Conservation (phyloP, 2,329 filamentous ascomycete genomes). For the Thielaviopsis populi region DNA sequence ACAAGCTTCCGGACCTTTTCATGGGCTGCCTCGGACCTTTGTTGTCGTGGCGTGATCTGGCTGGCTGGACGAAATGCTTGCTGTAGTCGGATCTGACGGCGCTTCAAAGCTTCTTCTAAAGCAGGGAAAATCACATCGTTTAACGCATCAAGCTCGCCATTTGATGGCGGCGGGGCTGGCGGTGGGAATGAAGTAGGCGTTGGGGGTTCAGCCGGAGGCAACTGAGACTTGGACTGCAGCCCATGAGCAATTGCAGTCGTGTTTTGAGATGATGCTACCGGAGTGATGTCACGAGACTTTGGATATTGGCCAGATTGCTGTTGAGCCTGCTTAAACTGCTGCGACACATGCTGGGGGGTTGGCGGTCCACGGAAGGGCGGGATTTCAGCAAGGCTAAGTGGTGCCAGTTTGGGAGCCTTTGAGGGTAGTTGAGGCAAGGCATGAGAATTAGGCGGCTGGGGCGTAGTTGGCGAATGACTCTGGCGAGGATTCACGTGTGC, state of each 20-base stretch:
- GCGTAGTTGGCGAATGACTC: neutral
- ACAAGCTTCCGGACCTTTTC: conserved; percentile 71
- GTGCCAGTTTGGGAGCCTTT: conserved; percentile 22
- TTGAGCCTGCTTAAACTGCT: conserved; percentile 17
- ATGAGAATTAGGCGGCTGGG: neutral
- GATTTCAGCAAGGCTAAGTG: conserved; percentile 38
- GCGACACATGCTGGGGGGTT: conserved; percentile 19
- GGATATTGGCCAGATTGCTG: conserved; percentile 15
- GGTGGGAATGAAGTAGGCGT: conserved; percentile 39
- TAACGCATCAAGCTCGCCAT: conserved; percentile 67
- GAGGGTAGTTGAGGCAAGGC: neutral
- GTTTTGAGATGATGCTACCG: conserved; percentile 12
- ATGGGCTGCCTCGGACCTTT: conserved; percentile 57
- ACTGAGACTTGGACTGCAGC: conserved; percentile 23
- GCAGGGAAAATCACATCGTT: conserved; percentile 88
- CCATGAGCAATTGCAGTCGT: conserved; percentile 16
- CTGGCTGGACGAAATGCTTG: conserved; percentile 31
- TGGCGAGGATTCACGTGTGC: neutral
- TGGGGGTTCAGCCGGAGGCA: conserved; percentile 23
- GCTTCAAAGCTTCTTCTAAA: conserved; percentile 75
- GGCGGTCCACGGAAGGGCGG: conserved; percentile 36
- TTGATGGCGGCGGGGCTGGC: conserved; percentile 40
- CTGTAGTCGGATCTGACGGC: conserved; percentile 51
- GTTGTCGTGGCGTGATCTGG: conserved; percentile 44
- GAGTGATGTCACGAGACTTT: conserved; percentile 19